Evolutionary conservation across 2,329 filamentous ascomycete species (phyloP).

Genomic region (Orbilia javanica): DNA sequence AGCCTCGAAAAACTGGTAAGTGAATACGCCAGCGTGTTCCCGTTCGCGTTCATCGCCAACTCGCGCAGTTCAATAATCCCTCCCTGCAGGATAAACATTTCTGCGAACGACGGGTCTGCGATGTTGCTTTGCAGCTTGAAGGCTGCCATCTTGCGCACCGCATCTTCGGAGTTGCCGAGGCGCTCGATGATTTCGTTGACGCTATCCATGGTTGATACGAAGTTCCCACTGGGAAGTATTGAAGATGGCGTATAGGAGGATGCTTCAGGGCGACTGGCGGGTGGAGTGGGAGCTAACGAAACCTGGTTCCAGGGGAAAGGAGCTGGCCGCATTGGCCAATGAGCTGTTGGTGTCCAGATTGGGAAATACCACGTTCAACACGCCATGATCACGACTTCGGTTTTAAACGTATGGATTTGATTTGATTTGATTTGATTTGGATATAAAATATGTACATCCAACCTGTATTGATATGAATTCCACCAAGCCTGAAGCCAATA

Average conservation of each 20-base stretch:
- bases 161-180: slow-evolving; percentile 71
- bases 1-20: slow-evolving; percentile 88
- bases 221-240: slow-evolving; percentile 24
- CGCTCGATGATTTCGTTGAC: slow-evolving; percentile 63
- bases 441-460: not conserved
- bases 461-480: not conserved
- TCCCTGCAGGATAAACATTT: slow-evolving; percentile 92
- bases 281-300: slow-evolving; percentile 44
- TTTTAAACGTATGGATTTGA: not conserved
- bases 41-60: slow-evolving; percentile 84
- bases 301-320: slow-evolving; percentile 43
- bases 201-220: slow-evolving; percentile 60
- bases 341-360: slow-evolving; percentile 9
- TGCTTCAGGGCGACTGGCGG: slow-evolving; percentile 38
- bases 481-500: not conserved
- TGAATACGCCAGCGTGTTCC: slow-evolving; percentile 95
- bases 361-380: slow-evolving; percentile 24
- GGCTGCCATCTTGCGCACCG: slow-evolving; percentile 95
- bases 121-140: slow-evolving; percentile 97
- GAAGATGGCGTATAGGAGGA: slow-evolving; percentile 32
- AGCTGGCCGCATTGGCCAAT: slow-evolving; percentile 30
- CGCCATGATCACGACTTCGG: not conserved
- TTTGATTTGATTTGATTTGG: too few relatives aligned
- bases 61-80: slow-evolving; percentile 84
- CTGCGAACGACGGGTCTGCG: slow-evolving; percentile 94